phyloP scores from a whole-genome alignment of 352 stramenopile genomes.

The Pythium dissotocum region DNA sequence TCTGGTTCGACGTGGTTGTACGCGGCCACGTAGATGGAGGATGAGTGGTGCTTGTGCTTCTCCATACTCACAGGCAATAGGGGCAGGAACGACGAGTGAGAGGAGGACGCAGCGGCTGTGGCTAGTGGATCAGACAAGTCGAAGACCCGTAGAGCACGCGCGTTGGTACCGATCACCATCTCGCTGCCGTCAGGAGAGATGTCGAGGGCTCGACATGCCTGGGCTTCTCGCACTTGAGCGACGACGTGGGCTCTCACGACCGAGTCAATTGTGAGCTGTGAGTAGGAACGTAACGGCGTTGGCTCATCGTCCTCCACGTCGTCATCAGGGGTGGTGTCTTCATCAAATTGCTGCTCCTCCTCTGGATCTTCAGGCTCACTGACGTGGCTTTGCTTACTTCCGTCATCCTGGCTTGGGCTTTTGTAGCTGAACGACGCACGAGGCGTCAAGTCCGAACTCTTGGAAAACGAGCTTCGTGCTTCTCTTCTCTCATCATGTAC shows the following conservation, averaged over 20 bases:
- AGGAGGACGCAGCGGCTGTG: neutral
- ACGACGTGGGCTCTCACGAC: constrained; percentile 49
- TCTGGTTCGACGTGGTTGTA: constrained; percentile 35
- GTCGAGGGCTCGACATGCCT: constrained; percentile 59
- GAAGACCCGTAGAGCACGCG: constrained; percentile 54
- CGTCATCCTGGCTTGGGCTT: too few species aligned
- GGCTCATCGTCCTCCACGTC: neutral
- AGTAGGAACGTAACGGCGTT: constrained; percentile 29
- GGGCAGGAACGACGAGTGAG: constrained; percentile 32
- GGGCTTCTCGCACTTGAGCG: constrained; percentile 51
- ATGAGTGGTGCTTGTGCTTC: constrained; percentile 60
- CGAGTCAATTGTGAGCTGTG: constrained; percentile 41
- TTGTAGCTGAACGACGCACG: too few species aligned
- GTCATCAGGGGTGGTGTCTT: neutral
- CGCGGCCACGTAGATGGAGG: constrained; percentile 53
- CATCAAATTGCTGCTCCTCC: neutral
- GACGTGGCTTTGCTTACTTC: neutral
- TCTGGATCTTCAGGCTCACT: constrained; percentile 12
- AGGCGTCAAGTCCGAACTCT: neutral
- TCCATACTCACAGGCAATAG: constrained; percentile 55
- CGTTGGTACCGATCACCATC: constrained; percentile 66
- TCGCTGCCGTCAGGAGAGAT: constrained; percentile 38
- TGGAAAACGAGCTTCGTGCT: neutral
- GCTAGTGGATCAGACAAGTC: constrained; percentile 32
- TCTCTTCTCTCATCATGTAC: neutral